Percentiles rank a stretch among this genome's conserved stretches.
Evolutionary conservation across 768 basidiomycete species (phyloP).

Genomic region (Kondoa subrosea): DNA sequence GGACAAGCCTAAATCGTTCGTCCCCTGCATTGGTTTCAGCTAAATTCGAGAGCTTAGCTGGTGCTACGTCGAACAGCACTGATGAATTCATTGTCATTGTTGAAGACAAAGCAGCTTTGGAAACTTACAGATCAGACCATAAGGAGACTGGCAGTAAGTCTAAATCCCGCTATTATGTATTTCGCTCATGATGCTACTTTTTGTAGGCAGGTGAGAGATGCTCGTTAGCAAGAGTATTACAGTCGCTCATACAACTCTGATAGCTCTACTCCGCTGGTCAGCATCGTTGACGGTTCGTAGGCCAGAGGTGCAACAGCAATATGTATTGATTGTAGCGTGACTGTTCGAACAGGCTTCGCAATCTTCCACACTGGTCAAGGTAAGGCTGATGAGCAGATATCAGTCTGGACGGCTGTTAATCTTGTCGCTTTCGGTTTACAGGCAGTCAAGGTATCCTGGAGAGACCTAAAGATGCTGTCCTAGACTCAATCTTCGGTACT

Average conservation of each 20-base stretch:
- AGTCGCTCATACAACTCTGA: background rate
- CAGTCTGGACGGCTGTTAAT: background rate
- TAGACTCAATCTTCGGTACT: conserved; percentile 2
- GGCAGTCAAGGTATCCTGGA: conserved; percentile 11
- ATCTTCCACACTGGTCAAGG: conserved; percentile 6
- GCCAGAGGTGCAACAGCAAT: background rate
- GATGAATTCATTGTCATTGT: conserved; percentile 7
- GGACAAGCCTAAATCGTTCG: too few species aligned
- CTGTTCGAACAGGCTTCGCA: background rate
- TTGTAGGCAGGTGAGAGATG: background rate
- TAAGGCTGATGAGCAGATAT: background rate
- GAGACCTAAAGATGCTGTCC: conserved; percentile 6
- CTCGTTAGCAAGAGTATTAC: background rate
- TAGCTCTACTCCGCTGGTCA: conserved; percentile 5
- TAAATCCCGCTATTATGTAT: background rate
- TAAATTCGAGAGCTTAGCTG: background rate
- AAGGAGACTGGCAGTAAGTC: background rate
- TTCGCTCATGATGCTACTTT: background rate
- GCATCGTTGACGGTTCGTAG: conserved; percentile 18
- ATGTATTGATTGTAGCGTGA: background rate
- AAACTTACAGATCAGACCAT: background rate
- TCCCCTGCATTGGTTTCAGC: background rate
- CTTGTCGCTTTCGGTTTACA: background rate
- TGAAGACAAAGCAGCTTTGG: background rate
- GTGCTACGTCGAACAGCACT: background rate